A percentile compares a stretch with the other conserved stretches of the same genome.
Conservation (phyloP, 2,329 filamentous ascomycete species). For the Xylaria sp. region DNA sequence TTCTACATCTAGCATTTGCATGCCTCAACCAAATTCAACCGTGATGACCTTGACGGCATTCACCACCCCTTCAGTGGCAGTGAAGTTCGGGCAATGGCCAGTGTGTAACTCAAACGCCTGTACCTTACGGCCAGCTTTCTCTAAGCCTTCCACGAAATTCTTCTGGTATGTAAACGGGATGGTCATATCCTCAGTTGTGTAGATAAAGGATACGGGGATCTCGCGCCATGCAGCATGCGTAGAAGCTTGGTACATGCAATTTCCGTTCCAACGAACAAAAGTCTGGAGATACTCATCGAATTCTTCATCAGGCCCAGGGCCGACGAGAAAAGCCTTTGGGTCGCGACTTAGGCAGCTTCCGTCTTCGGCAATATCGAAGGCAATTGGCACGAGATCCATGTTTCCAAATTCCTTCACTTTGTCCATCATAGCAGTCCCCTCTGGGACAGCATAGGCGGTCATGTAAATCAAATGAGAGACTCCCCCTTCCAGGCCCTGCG, state of each 20-base stretch:
- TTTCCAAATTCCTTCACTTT: constrained; percentile 23
- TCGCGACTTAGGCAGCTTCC: constrained; percentile 9
- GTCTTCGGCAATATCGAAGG: constrained; percentile 26
- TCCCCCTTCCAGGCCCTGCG: constrained; percentile 30
- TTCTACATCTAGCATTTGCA: no score
- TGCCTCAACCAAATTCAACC: no score
- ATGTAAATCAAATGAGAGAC: constrained; percentile 36
- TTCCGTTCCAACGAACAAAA: constrained; percentile 28
- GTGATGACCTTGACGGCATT: not conserved
- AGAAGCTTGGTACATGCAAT: constrained; percentile 24
- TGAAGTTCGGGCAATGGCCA: constrained; percentile 30
- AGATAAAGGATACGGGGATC: constrained; percentile 16
- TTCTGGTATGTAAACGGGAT: constrained; percentile 20
- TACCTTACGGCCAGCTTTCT: constrained; percentile 20
- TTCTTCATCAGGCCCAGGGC: constrained; percentile 8
- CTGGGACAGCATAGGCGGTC: constrained; percentile 15
- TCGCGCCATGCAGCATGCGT: constrained; percentile 24
- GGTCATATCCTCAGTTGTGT: constrained; percentile 12
- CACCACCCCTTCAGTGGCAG: constrained; percentile 18
- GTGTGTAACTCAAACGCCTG: constrained; percentile 21
- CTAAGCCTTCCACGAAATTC: constrained; percentile 19
- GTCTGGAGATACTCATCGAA: constrained; percentile 12
- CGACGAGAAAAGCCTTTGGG: constrained; percentile 12
- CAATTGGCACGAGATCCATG: constrained; percentile 8
- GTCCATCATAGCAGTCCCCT: constrained; percentile 21